Conservation (phyloP, 768 basidiomycete species). For the Punctularia strigosozonata region DNA sequence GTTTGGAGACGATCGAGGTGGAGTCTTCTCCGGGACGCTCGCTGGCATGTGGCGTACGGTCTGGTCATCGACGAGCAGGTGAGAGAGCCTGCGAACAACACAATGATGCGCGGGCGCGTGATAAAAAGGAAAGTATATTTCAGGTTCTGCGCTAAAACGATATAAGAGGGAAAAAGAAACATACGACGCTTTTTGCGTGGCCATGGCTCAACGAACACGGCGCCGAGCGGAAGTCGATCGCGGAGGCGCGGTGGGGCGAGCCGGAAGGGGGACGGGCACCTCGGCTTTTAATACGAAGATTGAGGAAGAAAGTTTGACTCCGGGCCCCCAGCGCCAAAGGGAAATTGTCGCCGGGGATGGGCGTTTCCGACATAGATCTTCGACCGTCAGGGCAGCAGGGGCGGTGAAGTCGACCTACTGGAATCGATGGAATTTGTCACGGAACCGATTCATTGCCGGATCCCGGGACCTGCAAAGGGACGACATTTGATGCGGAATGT, state of each 20-base stretch:
- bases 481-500: no score
- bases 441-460: no score
- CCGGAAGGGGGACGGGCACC: conserved; percentile 1
- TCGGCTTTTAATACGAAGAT: neutral
- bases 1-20: no score
- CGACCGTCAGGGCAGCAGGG: no score
- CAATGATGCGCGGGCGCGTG: neutral
- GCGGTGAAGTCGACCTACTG: no score
- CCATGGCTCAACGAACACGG: neutral
- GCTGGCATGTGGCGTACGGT: neutral
- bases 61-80: neutral
- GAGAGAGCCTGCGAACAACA: neutral
- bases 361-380: no score
- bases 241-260: neutral
- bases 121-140: neutral
- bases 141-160: neutral
- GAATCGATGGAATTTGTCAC: no score
- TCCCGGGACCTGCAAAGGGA: no score
- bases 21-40: no score
- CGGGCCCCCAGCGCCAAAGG: no score
- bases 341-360: no score
- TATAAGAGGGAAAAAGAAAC: neutral
- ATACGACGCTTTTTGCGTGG: neutral
- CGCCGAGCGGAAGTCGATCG: conserved; percentile 1
- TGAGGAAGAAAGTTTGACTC: no score